Evolutionary conservation across 495 filamentous ascomycete genomes (phyloP), one percentile per base, ranked within the genome.

Genomic region (Tuber aestivum): DNA sequence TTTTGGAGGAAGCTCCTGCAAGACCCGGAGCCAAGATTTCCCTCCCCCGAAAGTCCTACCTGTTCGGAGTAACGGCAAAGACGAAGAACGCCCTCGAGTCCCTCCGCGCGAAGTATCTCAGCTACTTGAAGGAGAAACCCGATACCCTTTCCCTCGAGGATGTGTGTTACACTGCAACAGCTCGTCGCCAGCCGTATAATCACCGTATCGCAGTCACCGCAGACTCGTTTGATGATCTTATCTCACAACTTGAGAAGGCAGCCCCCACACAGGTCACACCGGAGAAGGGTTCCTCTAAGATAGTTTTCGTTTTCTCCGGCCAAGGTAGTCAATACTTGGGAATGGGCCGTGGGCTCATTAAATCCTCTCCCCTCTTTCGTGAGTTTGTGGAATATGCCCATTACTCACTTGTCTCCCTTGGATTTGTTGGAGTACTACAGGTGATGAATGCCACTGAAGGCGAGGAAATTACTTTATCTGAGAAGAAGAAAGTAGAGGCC

Each of bases 141-240:
- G 84, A 87, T 0, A 86, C 87, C 3, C 84, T 87, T 0, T 80
- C 80, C 2, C 81, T 93, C 12, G 83, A 86, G 1, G 84, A 88
- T 71, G 83, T 95, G 8, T 90, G 93, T 8, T 97, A 96, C 83
- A 93, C 92, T 8, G 93, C 91, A 1, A 95, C 93, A 16, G 93
- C 93, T 69, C 89, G 93, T 76, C 90, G 90, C n/a, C 89, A 92
- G n/a, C 93, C 95, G 76, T 91, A 94, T 82, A 88, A 89, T 70
- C 91, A 90, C 86, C 89, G 93, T 70, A 87, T 92, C 74, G 88
- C 87, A 61, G 87, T 92, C 32, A 84, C 86, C 14, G 91, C 86
- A 1, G 84, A 86, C n/a, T 86, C 87, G 71, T 76, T 90, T 23
- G 77, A 78, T 41, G 70, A 74, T 32, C 77, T 82, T 72, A 74